Conservation (phyloP, 331 rosid genomes). For the Phaseolus coccineus region DNA sequence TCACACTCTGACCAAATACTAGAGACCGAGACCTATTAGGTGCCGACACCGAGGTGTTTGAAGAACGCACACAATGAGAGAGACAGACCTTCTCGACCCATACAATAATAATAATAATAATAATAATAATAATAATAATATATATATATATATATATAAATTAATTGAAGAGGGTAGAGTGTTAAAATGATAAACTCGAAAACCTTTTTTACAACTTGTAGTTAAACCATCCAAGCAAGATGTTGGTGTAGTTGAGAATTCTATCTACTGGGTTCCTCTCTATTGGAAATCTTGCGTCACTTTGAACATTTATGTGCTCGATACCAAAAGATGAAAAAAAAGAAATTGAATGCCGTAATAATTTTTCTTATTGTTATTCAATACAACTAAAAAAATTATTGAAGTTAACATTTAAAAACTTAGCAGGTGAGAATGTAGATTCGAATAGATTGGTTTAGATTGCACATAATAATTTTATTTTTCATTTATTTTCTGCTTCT, state of each 20-base stretch:
- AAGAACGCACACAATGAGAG: too few species aligned
- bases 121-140: too few species aligned
- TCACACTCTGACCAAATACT: too few species aligned
- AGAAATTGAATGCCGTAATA: not conserved
- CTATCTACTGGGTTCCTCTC: slow-evolving; percentile 48
- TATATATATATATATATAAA: not conserved
- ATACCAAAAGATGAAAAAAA: not conserved
- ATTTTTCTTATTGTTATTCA: not conserved
- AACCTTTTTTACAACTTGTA: not conserved
- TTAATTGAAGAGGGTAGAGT: not conserved
- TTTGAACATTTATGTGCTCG: slow-evolving; percentile 31
- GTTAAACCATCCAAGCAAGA: slow-evolving; percentile 11
- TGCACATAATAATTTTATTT: not conserved
- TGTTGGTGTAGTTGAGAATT: slow-evolving; percentile 33
- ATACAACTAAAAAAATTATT: too few species aligned
- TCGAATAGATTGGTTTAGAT: not conserved
- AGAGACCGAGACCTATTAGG: too few species aligned
- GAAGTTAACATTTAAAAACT: not conserved
- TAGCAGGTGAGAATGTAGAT: not conserved
- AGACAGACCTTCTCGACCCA: too few species aligned
- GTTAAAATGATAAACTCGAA: not conserved
- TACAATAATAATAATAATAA: too few species aligned
- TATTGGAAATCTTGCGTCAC: slow-evolving; percentile 49
- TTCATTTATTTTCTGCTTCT: not conserved
- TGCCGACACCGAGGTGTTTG: too few species aligned